phyloP scores from a whole-genome alignment of 768 basidiomycete genomes.

The Amanita pseudoporphyria region DNA sequence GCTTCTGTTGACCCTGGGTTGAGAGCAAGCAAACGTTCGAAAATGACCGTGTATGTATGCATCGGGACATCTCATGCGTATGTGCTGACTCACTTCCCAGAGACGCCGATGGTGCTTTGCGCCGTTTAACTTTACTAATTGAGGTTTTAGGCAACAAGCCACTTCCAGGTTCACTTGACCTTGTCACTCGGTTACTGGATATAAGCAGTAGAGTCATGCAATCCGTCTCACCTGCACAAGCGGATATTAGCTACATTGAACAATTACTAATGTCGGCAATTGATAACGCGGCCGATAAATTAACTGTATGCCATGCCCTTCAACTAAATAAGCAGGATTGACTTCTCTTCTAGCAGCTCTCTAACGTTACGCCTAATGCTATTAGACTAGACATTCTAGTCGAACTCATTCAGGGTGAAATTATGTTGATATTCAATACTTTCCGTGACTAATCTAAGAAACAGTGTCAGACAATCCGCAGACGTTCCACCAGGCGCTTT shows the following conservation, averaged over 20 bases:
- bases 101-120: slow-evolving; percentile 29
- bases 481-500: slow-evolving; percentile 85
- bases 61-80: not conserved
- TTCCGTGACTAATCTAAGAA: not conserved
- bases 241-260: slow-evolving; percentile 70
- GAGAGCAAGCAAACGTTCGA: slow-evolving; percentile 57
- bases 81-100: slow-evolving; percentile 11
- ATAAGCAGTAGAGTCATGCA: slow-evolving; percentile 59
- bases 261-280: slow-evolving; percentile 81
- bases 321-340: not conserved
- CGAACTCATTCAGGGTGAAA: slow-evolving; percentile 72
- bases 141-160: slow-evolving; percentile 62
- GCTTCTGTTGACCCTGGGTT: slow-evolving; percentile 26
- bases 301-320: slow-evolving; percentile 32
- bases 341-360: slow-evolving; percentile 32
- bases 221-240: slow-evolving; percentile 38
- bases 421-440: not conserved
- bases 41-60: slow-evolving; percentile 41
- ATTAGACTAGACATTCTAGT: slow-evolving; percentile 81
- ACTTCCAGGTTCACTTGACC: slow-evolving; percentile 59
- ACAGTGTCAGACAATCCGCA: slow-evolving; percentile 81
- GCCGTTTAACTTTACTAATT: slow-evolving; percentile 46
- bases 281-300: slow-evolving; percentile 49
- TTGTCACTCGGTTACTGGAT: slow-evolving; percentile 65
- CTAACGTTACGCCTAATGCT: slow-evolving; percentile 42